Conservation (phyloP, 306 rosid species). For the Astragalus membranaceus region DNA sequence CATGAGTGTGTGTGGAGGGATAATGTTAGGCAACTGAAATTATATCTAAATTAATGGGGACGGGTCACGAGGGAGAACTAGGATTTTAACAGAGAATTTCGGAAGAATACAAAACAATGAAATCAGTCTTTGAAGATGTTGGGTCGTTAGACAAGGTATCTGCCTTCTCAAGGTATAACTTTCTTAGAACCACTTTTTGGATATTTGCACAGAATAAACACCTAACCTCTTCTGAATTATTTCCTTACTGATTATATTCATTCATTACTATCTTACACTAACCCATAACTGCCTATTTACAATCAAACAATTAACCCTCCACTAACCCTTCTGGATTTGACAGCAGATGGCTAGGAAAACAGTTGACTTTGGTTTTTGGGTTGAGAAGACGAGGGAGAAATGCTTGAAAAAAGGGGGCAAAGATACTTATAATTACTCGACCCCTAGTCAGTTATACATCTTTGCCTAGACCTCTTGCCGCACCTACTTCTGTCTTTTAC, state of each 20-base stretch:
- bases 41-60: no score
- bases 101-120: no score
- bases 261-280: neutral
- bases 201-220: neutral
- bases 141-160: no score
- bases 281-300: neutral
- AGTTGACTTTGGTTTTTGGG: neutral
- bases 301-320: neutral
- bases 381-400: neutral
- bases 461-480: neutral
- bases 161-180: neutral
- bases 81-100: no score
- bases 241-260: neutral
- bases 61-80: no score
- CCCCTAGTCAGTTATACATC: neutral
- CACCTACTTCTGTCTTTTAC: neutral
- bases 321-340: neutral
- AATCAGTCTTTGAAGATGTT: no score
- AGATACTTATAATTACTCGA: neutral
- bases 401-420: neutral
- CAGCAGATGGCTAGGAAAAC: neutral
- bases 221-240: neutral
- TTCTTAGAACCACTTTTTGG: neutral
- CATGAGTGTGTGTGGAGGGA: no score
- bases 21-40: no score